Base-by-base conservation (phyloP, 257 asterid genomes). In the Orobanche coerulescens region DNA sequence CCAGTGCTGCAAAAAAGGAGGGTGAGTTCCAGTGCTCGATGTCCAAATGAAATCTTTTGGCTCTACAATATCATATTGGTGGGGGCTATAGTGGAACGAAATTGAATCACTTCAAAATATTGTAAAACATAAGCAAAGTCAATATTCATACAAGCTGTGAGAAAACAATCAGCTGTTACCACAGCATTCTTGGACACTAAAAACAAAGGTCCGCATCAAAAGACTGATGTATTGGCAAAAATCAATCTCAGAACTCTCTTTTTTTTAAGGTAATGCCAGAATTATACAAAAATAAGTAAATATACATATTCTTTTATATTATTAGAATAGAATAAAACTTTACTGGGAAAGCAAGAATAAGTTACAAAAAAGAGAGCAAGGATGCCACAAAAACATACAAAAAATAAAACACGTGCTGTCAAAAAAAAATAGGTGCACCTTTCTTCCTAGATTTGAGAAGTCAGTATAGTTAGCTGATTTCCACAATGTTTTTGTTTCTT, bases 1-100 rank as follows among this genome's bases (percentile, higher is more conserved):
- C 88, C 87, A 87, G 61, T 91, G 98, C 98, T 91, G 79, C 86
- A 84, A 55, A 58, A 58, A 64, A 67, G 62, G 61, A 61, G 44
- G 47, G 50, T 70, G 51, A 76, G 69, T 60, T 66, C 19, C 59
- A 65, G 18, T 62, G 47, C 51, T 30, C 48, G 40, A 62, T 67
- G 70, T 52, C 47, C 58, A 48, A 52, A 46, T 44, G 30, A 52
- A 55, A 48, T 40, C 70, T 71, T 65, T 62, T 40, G 55, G 56
- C 54, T 58, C 65, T 61, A 67, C 53, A 40, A 24, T 13, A 61
- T 61, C 56, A 73, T 40, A 69, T 6, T 12, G 22, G 8, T 53
- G 48, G 37, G 37, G 36, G 28, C 31, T 16, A 54, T 15, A 30
- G 15, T 26, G 36, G 13, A 42, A 26, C 18, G 60, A 63, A 67